Evolutionary conservation across 1,284 basidiomycete genomes (phyloP).

Genomic region (Uromyces viciae-fabae): DNA sequence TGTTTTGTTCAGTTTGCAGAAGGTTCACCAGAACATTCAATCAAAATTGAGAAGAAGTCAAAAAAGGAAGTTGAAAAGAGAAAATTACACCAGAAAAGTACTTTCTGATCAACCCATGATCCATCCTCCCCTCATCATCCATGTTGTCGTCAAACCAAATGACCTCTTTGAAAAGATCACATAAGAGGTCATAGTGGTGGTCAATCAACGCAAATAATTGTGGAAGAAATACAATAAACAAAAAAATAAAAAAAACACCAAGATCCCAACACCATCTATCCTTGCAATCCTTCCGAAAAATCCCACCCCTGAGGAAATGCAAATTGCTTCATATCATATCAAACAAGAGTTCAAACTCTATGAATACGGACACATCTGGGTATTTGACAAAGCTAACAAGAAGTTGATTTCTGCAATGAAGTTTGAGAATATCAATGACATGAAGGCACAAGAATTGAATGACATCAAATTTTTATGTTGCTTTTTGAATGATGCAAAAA

Average conservation of each 20-base stretch:
- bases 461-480: not conserved
- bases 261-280: not conserved
- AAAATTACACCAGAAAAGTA: not conserved
- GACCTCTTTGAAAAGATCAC: not conserved
- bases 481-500: not conserved
- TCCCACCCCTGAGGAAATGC: not conserved
- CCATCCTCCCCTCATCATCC: not conserved
- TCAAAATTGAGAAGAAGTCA: too few species aligned
- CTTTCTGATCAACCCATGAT: not conserved
- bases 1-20: too few species aligned
- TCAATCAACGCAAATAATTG: not conserved
- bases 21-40: too few species aligned
- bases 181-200: not conserved
- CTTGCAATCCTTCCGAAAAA: not conserved
- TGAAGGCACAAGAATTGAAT: not conserved
- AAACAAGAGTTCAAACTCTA: not conserved
- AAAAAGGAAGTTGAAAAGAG: not conserved
- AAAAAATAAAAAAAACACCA: not conserved
- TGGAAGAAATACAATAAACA: not conserved
- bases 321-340: not conserved
- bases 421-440: not conserved
- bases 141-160: not conserved
- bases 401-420: not conserved
- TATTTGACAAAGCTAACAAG: not conserved
- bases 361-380: not conserved